Base-by-base conservation (phyloP, 2,329 filamentous ascomycete species). In the Triangularia setosa region DNA sequence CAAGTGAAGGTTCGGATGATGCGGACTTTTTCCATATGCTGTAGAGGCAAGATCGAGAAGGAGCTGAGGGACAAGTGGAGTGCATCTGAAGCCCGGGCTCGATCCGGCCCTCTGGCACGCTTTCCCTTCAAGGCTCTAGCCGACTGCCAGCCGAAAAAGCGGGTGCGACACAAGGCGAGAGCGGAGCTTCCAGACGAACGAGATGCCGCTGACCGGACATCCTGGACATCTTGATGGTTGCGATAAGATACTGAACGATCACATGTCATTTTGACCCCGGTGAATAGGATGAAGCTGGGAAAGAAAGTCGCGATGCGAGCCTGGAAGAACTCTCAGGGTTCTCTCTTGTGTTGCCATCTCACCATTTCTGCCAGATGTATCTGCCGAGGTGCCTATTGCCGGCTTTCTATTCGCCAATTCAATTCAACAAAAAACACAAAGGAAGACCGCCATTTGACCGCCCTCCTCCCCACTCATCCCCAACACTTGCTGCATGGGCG, bases 341-440 rank as follows among this genome's bases (percentile, higher is more conserved):
- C 40, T 48, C 40, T 48, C 40, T 48, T 48, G 40, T 21, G 40
- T 28, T 28, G 52, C 52, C 23, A 55, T 55, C 52, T 23, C 52
- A 27, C 52, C 52, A 55, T 55, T 28, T 28, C n/a, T 48, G 40
- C 40, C 40, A 48, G n/a, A 48, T 21, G 40, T 21, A 55, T 63
- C 59, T 62, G 60, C 66, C 66, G 62, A 66, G 67, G 64, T 60
- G 25, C 48, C 40, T 28, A 18, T n/a, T 14, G 9, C 8, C 4
- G 4, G 5, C 12, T 21, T 64, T 52, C 24, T 21, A 68, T 68
- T 68, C 58, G 67, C 16, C 63, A 68, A 65, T 64, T 62, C 35
- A 25, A 67, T 67, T 68, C 67, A 68, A 68, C 67, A 67, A 68
- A 65, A 68, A 56, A 25, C 12, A 30, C 58, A 60, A 53, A 55